A percentile compares a stretch with the other conserved stretches of the same genome.
Evolutionary conservation across 768 basidiomycete genomes (phyloP).

Genomic region (Lentinula boryana): DNA sequence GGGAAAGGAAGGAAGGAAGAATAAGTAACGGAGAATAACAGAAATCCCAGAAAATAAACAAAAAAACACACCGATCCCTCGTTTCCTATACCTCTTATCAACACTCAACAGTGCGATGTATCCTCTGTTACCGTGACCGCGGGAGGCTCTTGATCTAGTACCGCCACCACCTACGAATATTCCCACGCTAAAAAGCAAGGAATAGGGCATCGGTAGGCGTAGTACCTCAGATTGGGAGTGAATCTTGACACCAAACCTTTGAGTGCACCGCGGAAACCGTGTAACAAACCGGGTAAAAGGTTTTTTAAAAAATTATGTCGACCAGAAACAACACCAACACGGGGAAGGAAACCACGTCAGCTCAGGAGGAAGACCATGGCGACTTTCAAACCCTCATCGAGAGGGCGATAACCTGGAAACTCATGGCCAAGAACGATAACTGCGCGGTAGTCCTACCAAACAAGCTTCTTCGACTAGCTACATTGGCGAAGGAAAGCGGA

Average conservation of each 20-base stretch:
- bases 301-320: too few species aligned
- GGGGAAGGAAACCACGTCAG: background rate
- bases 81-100: slow-evolving; percentile 74
- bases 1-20: background rate
- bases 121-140: slow-evolving; percentile 53
- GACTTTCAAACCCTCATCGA: background rate
- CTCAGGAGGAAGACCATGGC: background rate
- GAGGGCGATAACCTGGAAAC: background rate
- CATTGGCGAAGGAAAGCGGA: background rate
- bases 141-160: background rate
- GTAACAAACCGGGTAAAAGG: background rate
- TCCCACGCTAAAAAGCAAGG: too few species aligned
- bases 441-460: background rate
- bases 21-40: slow-evolving; percentile 28
- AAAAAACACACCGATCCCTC: slow-evolving; percentile 76
- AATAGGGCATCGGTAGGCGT: too few species aligned
- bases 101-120: slow-evolving; percentile 99
- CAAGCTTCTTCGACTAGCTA: background rate
- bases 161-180: too few species aligned
- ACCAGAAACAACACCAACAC: background rate
- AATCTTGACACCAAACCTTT: background rate
- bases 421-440: background rate
- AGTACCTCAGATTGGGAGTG: background rate
- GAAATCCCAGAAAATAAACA: slow-evolving; percentile 21
- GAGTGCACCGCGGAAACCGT: background rate